Evolutionary conservation across 345 rosid genomes (phyloP).

Genomic region (Gossypium bickii): DNA sequence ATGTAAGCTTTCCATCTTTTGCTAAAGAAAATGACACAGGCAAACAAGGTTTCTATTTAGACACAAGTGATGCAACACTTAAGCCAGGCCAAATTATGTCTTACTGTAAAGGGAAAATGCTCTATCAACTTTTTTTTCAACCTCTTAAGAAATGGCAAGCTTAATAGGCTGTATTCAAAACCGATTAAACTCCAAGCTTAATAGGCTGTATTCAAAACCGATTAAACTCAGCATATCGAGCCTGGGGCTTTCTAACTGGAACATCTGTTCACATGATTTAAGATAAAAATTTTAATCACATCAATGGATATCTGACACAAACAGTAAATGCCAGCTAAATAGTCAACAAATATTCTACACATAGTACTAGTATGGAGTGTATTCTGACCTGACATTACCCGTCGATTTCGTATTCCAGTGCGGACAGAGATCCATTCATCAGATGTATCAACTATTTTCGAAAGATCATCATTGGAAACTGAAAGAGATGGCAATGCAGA

Average conservation of each 20-base stretch:
- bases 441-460: slow-evolving; percentile 71
- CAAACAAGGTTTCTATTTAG: not conserved
- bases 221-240: not conserved
- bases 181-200: not conserved
- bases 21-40: too few relatives aligned
- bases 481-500: slow-evolving; percentile 75
- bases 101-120: not conserved
- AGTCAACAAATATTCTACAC: not conserved
- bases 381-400: slow-evolving; percentile 67
- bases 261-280: slow-evolving; percentile 10
- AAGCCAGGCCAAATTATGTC: not conserved
- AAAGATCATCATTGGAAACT: slow-evolving; percentile 86
- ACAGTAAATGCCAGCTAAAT: not conserved
- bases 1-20: not conserved
- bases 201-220: not conserved
- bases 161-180: not conserved
- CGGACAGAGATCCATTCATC: slow-evolving; percentile 95
- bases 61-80: not conserved
- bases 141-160: not conserved
- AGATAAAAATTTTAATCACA: slow-evolving; percentile 4
- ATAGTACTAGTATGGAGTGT: slow-evolving; percentile 11
- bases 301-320: not conserved
- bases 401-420: slow-evolving; percentile 84
- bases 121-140: not conserved
- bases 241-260: slow-evolving; percentile 5